These are phyloP conservation scores for Glycine tomentella DNA, from an alignment of 306 rosid species.

Conservation along the genomic window DNA sequence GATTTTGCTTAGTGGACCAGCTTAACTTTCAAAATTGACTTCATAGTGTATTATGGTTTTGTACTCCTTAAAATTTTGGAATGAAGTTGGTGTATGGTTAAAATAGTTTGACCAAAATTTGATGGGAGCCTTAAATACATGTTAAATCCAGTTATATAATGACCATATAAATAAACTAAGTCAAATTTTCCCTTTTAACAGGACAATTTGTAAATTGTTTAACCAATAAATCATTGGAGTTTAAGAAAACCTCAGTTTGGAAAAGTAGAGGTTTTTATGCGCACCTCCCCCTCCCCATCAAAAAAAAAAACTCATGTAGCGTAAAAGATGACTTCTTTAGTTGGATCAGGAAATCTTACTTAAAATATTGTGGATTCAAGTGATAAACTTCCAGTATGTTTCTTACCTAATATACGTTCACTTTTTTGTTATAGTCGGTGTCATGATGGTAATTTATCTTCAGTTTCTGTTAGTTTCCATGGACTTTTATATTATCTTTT, in stretches of 20 bases:
- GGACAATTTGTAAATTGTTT: not conserved
- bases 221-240: not conserved
- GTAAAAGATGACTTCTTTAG: too few species aligned
- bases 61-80: slow-evolving; percentile 27
- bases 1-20: not conserved
- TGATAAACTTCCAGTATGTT: too few species aligned
- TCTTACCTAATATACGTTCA: not conserved
- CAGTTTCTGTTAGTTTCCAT: slow-evolving; percentile 16
- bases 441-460: slow-evolving; percentile 27
- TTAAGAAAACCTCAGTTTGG: not conserved
- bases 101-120: slow-evolving; percentile 10
- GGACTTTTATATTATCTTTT: slow-evolving; percentile 6
- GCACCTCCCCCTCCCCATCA: too few species aligned
- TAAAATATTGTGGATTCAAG: too few species aligned
- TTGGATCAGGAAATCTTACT: too few species aligned
- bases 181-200: slow-evolving; percentile 5
- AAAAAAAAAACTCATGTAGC: too few species aligned
- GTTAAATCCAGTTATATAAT: slow-evolving; percentile 22
- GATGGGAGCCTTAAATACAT: slow-evolving; percentile 11
- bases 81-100: slow-evolving; percentile 34
- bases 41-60: not conserved
- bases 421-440: slow-evolving; percentile 4
- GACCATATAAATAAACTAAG: not conserved
- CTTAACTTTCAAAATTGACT: not conserved
- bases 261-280: not conserved